phyloP scores from a whole-genome alignment of 2,329 filamentous ascomycete genomes.

The Drechslera avenae region DNA sequence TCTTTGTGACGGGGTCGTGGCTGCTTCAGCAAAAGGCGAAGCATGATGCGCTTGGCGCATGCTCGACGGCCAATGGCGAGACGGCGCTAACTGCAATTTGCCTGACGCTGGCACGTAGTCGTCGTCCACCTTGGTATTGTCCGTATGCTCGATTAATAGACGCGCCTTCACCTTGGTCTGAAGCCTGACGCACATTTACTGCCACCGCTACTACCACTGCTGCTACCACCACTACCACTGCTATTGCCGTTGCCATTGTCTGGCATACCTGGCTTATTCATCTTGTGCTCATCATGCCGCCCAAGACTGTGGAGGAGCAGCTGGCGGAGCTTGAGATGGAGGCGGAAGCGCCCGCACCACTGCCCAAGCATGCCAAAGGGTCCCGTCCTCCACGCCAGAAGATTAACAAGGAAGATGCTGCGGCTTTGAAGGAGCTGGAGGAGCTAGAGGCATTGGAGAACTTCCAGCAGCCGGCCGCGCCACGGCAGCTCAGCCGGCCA shows the following conservation, averaged over 20 bases:
- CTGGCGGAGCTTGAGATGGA: slow-evolving; percentile 51
- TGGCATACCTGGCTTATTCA: neutral
- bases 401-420: slow-evolving; percentile 64
- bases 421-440: slow-evolving; percentile 86
- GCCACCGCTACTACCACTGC: too few species aligned
- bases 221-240: too few species aligned
- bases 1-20: slow-evolving; percentile 44
- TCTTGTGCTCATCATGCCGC: slow-evolving; percentile 33
- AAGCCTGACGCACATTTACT: neutral
- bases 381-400: slow-evolving; percentile 52
- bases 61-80: slow-evolving; percentile 29
- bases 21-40: slow-evolving; percentile 40
- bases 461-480: slow-evolving; percentile 61
- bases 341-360: slow-evolving; percentile 42
- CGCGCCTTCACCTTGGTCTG: neutral
- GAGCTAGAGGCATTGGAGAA: slow-evolving; percentile 62
- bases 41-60: slow-evolving; percentile 30
- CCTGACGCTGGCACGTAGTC: slow-evolving; percentile 24
- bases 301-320: slow-evolving; percentile 54
- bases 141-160: neutral
- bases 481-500: slow-evolving; percentile 68
- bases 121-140: slow-evolving; percentile 2
- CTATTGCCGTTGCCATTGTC: neutral
- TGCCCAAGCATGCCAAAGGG: slow-evolving; percentile 49
- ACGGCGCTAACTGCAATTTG: slow-evolving; percentile 29